Evolutionary conservation across 2,329 filamentous ascomycete genomes (phyloP), one percentile per base, ranked within the genome.

Genomic region (Aspergillus spinulosporus): DNA sequence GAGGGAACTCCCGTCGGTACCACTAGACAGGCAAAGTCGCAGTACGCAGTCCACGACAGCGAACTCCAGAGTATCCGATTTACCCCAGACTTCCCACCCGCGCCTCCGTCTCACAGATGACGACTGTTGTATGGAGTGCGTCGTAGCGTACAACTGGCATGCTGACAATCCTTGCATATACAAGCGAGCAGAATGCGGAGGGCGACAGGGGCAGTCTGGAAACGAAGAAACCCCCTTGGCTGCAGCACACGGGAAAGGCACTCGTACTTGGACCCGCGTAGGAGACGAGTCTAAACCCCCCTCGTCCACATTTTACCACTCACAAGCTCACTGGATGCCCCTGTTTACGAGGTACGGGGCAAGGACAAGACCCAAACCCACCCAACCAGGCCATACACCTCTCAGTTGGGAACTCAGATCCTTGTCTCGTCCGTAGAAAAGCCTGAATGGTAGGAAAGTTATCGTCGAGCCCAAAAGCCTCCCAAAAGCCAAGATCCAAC

Each of bases 141-240:
- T 9, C 3, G 37, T 21, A 49, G 15, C 28, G 28, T 42, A 14
- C n/a, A 26, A 6, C 14, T 45, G 29, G 8, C 21, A 14, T 32
- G 34, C 34, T 49, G 12, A 54, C 29, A 45, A 51, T 52, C 57
- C 59, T 62, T 58, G 56, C 52, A 54, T 61, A 7, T 14, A 11
- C 11, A 36, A 26, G 14, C 49, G 49, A 56, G 42, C 21, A 36
- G 40, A 61, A 52, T 62, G 60, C 60, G 60, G 60, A 59, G 59
- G 21, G 21, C 57, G 54, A 61, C 56, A 62, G 43, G 60, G 55
- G 49, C 31, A 36, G 34, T 36, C 34, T 36, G 7, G 34, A 36
- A 36, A 8, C 34, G 8, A 21, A 21, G 45, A 31, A 29, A 34
- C 45, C 45, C 49, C 9, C 43, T 31, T 34, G 14, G 39, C 31